Evolutionary conservation across 2,329 filamentous ascomycete genomes (phyloP), one percentile per base, ranked within the genome.

Genomic region (Phaeosphaeria sp.): DNA sequence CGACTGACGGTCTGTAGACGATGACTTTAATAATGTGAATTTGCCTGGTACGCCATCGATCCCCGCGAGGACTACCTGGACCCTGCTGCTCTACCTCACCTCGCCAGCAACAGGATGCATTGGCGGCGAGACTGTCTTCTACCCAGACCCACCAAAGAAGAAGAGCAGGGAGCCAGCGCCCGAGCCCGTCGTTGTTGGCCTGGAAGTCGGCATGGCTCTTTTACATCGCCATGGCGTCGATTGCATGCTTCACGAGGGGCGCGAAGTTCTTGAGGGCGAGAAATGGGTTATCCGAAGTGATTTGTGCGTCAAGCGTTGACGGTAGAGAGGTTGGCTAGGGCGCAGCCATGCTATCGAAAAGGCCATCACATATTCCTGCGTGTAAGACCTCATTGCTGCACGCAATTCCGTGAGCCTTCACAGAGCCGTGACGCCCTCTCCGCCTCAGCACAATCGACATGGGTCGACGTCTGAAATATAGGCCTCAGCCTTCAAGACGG

Each of bases 241-340:
- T 61, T 97, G 94, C 78, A 86, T 97, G 80, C 79, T 97, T 71
- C 93, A 97, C 76, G 93, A 97, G 77, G 93, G 93, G 0, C 84
- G 86, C 56, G 89, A 96, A 73, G 93, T 97, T 0, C 84, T 80
- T 1, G 83, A 85, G 43, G 93, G 93, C 9, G 92, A 96, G 79
- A 97, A 97, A 78, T 97, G 93, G 93, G 89, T 97, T 58, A 85
- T 97, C 58, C 83, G 93, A 64, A 96, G 90, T 61, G 93, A 97
- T 80, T 77, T 97, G 43, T 92, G 89, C 69, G 83, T 93, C 15
- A 82, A 77, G 63, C 80, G 84, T 60, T 87, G 66, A 68, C n/a
- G 22, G 4, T n/a, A n/a, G 20, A 36, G 15, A 25, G 13, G 9
- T 21, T 43, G 18, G 18, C 18, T 33, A 15, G 15, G 24, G 25